Conservation (phyloP, 495 filamentous ascomycete genomes). For the Podospora conica region DNA sequence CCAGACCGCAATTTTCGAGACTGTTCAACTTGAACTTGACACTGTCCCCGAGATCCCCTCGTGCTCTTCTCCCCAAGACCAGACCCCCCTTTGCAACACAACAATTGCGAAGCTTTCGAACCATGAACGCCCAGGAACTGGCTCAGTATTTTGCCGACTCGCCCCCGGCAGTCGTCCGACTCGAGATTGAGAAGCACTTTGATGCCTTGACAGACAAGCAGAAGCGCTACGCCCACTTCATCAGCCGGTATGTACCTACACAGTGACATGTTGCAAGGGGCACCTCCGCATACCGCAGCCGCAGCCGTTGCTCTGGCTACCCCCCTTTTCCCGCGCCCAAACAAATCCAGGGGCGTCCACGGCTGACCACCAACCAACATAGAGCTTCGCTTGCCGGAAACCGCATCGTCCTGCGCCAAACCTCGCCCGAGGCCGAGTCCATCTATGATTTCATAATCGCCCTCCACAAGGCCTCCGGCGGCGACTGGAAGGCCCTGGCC, state of each 20-base stretch:
- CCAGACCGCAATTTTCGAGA: not conserved
- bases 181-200: constrained; percentile 88
- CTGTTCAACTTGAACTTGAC: not conserved
- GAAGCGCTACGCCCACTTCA: constrained; percentile 88
- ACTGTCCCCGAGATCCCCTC: not conserved
- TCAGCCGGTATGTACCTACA: constrained; percentile 58
- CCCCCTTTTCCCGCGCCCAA: not conserved
- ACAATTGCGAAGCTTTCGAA: constrained; percentile 6
- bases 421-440: constrained; percentile 81
- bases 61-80: not conserved
- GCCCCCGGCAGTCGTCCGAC: constrained; percentile 76
- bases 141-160: constrained; percentile 82
- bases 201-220: constrained; percentile 68
- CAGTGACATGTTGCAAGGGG: not conserved
- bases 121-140: constrained; percentile 47
- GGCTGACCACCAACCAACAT: constrained; percentile 4
- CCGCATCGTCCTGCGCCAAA: constrained; percentile 78
- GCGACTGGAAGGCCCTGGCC: constrained; percentile 71
- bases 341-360: not conserved
- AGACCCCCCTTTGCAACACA: not conserved
- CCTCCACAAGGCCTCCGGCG: constrained; percentile 64
- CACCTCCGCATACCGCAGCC: not conserved
- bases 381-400: constrained; percentile 82
- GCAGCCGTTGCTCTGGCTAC: not conserved
- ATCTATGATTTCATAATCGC: constrained; percentile 89